A percentile compares a stretch with the other conserved stretches of the same genome.
Evolutionary conservation across 305 asterid species (phyloP).

Genomic region (Fraxinus nigra): DNA sequence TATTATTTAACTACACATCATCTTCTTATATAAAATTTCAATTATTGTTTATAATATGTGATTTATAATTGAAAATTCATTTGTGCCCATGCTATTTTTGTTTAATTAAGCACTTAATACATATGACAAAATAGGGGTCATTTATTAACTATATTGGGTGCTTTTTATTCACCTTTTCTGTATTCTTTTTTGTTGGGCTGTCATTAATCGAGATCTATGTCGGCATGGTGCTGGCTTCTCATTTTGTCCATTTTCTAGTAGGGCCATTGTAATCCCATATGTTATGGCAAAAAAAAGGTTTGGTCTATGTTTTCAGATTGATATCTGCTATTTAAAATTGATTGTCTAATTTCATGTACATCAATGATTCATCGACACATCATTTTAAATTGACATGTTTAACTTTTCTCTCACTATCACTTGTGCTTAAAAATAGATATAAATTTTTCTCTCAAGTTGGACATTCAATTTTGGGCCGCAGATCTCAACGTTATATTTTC

Average conservation of each 20-base stretch:
- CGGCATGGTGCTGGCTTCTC: conserved; percentile 34
- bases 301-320: conserved; percentile 5
- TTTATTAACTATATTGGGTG: not conserved
- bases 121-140: conserved; percentile 2
- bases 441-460: too few species aligned
- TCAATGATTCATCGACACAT: too few species aligned
- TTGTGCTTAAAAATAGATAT: too few species aligned
- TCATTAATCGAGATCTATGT: conserved; percentile 33
- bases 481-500: not conserved
- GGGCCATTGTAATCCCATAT: conserved; percentile 24
- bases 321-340: too few species aligned
- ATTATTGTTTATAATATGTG: not conserved
- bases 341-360: too few species aligned
- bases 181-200: conserved; percentile 7
- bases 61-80: not conserved
- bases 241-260: conserved; percentile 29
- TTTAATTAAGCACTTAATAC: not conserved
- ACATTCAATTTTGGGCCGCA: too few species aligned
- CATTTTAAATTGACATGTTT: too few species aligned
- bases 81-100: not conserved
- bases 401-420: too few species aligned
- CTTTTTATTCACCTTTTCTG: not conserved
- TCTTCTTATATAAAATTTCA: not conserved
- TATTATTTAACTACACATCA: not conserved
- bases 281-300: conserved; percentile 15